Percentiles rank a stretch among this genome's conserved stretches.
phyloP scores from a whole-genome alignment of 2,329 filamentous ascomycete species.

The Aspergillus fischeri region DNA sequence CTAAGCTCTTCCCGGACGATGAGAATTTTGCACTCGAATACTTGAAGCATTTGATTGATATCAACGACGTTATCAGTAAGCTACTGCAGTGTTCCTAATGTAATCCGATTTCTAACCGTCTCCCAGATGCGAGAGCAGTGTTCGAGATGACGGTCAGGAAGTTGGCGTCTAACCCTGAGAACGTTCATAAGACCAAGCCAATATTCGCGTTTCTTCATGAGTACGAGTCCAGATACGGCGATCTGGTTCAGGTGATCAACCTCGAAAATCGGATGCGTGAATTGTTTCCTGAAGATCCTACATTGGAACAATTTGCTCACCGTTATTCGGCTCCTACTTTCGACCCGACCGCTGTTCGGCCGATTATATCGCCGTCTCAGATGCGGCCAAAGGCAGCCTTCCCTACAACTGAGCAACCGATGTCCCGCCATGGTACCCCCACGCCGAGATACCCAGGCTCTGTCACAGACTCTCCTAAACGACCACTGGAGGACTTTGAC shows the following conservation, averaged over 20 bases:
- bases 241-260: constrained; percentile 83
- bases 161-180: constrained; percentile 72
- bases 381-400: constrained; percentile 59
- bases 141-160: constrained; percentile 92
- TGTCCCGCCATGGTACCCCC: constrained; percentile 33
- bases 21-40: constrained; percentile 93
- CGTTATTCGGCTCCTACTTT: constrained; percentile 72
- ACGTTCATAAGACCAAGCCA: constrained; percentile 69
- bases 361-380: constrained; percentile 80
- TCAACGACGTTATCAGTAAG: constrained; percentile 90
- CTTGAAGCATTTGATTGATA: constrained; percentile 86
- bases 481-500: constrained; percentile 68
- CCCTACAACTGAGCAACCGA: constrained; percentile 16
- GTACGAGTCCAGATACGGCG: constrained; percentile 91
- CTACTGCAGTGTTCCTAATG: constrained; percentile 12
- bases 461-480: constrained; percentile 45
- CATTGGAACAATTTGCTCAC: constrained; percentile 67
- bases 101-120: constrained; percentile 10
- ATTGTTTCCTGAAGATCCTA: constrained; percentile 84
- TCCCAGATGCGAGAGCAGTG: constrained; percentile 80
- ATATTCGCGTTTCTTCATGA: constrained; percentile 91
- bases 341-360: constrained; percentile 74
- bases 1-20: constrained; percentile 89
- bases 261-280: constrained; percentile 90
- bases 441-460: constrained; percentile 34